Percentiles rank a stretch among this genome's conserved stretches.
Conservation (phyloP, 1,284 basidiomycete genomes). For the Neotropicomus parvogracilis region DNA sequence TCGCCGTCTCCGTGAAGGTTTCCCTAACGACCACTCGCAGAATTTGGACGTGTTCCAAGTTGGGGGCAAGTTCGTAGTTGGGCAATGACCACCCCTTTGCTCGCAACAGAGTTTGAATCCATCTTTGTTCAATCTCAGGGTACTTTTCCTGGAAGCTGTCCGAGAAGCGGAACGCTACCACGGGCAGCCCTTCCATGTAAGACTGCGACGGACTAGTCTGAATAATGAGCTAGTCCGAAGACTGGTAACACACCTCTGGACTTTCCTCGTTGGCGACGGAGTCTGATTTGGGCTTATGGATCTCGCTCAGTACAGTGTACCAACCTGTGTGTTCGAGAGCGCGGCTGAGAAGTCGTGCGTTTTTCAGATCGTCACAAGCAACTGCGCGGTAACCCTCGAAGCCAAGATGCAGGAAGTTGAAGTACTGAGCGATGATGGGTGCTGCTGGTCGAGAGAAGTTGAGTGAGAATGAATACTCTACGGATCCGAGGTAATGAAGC, state of each 20-base stretch:
- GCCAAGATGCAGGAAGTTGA: constrained; percentile 85
- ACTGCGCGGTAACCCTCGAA: constrained; percentile 78
- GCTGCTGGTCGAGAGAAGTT: constrained; percentile 93
- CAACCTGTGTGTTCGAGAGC: constrained; percentile 81
- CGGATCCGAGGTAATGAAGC: constrained; percentile 73
- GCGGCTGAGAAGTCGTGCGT: constrained; percentile 81
- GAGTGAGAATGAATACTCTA: constrained; percentile 79
- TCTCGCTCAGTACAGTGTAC: constrained; percentile 72
- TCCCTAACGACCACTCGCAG: constrained; percentile 86
- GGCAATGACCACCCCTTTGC: constrained; percentile 86
- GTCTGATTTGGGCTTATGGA: constrained; percentile 46
- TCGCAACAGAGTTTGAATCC: constrained; percentile 82
- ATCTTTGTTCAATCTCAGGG: constrained; percentile 79
- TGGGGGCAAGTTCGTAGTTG: constrained; percentile 79
- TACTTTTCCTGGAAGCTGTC: constrained; percentile 69
- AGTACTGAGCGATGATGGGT: constrained; percentile 91
- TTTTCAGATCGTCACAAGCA: constrained; percentile 75
- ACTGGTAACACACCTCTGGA: constrained; percentile 46
- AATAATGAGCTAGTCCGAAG: constrained; percentile 4
- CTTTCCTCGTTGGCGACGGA: constrained; percentile 44
- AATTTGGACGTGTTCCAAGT: constrained; percentile 68
- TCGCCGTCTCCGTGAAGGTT: constrained; percentile 58
- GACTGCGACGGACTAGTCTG: constrained; percentile 35
- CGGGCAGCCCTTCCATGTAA: constrained; percentile 81
- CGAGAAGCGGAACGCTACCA: constrained; percentile 89